These are phyloP conservation scores for Thalassiosira exigua DNA, from an alignment of 352 stramenopile species.

Conservation along the genomic window DNA sequence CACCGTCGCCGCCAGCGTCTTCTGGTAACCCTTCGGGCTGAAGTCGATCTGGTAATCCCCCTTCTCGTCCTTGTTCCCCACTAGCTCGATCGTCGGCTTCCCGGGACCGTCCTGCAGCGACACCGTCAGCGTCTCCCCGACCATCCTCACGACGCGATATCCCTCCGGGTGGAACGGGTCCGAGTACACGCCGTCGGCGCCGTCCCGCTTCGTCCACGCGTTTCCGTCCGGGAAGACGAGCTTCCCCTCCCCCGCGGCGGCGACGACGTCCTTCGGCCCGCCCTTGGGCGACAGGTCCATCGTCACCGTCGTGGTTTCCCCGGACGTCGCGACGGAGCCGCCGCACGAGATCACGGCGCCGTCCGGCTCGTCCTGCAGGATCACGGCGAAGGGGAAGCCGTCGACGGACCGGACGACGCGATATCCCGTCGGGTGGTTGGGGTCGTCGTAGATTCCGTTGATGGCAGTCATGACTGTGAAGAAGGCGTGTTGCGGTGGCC, in stretches of 20 bases:
- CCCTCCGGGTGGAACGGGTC: conserved; percentile 27
- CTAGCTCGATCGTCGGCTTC: conserved; percentile 15
- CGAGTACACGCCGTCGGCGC: conserved; percentile 23
- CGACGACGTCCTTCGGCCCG: conserved; percentile 24
- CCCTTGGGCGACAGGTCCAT: conserved; percentile 29
- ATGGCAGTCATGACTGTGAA: no score
- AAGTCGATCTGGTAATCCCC: conserved; percentile 27
- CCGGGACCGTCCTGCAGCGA: conserved; percentile 22
- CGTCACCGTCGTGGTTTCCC: conserved; percentile 7
- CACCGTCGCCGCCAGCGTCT: conserved; percentile 2
- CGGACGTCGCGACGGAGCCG: conserved; percentile 15
- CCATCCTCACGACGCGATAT: conserved; percentile 16
- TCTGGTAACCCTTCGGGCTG: conserved; percentile 27
- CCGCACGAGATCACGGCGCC: conserved; percentile 18
- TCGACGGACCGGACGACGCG: conserved; percentile 13
- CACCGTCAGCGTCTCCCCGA: conserved; percentile 5
- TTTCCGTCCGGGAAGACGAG: conserved; percentile 29
- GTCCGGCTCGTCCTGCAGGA: conserved; percentile 17
- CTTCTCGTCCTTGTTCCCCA: conserved; percentile 10
- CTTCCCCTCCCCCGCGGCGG: not conserved
- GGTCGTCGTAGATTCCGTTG: conserved; percentile 31
- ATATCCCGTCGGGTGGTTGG: conserved; percentile 28
- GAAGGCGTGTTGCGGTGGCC: no score
- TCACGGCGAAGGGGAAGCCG: conserved; percentile 15
- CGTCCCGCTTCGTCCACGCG: conserved; percentile 16